A percentile compares a stretch with the other conserved stretches of the same genome.
These are phyloP conservation scores for Coemansia sp. DNA, from an alignment of 192 early-diverging fungal genomes.

Conservation along the genomic window DNA sequence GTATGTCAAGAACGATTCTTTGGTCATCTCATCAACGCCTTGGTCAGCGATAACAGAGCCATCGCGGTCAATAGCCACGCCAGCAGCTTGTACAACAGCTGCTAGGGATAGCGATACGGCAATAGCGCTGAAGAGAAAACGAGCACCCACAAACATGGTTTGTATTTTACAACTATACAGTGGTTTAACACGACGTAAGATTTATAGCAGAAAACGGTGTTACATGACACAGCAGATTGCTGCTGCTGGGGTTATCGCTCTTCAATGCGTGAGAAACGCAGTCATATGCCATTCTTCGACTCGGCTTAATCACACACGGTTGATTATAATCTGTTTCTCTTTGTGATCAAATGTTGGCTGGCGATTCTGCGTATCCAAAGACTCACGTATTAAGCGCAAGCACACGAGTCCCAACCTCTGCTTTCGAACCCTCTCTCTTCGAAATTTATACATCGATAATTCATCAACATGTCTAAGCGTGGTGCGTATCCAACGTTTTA, in stretches of 20 bases:
- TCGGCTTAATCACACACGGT: background rate
- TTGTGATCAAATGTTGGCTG: background rate
- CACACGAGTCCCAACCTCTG: background rate
- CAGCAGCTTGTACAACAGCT: background rate
- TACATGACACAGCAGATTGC: background rate
- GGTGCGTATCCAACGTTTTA: constrained; percentile 42
- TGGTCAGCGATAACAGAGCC: background rate
- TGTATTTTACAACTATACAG: background rate
- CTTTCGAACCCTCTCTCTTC: constrained; percentile 4
- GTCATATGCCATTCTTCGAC: background rate
- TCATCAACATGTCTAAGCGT: constrained; percentile 50
- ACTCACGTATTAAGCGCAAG: background rate
- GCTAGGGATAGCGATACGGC: background rate
- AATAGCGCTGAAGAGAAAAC: constrained; percentile 8
- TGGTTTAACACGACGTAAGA: background rate
- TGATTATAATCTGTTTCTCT: background rate
- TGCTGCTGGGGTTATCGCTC: too few relatives aligned
- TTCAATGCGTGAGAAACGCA: background rate
- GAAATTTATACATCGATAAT: constrained; percentile 18
- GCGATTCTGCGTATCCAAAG: background rate
- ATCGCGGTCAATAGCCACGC: constrained; percentile 11
- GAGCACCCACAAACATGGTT: background rate
- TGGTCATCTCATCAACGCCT: constrained; percentile 21
- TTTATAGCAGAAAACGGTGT: background rate
- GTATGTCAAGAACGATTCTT: constrained; percentile 22